phyloP scores from a whole-genome alignment of 768 basidiomycete species.

The Chalciporus sphaerocephalus region DNA sequence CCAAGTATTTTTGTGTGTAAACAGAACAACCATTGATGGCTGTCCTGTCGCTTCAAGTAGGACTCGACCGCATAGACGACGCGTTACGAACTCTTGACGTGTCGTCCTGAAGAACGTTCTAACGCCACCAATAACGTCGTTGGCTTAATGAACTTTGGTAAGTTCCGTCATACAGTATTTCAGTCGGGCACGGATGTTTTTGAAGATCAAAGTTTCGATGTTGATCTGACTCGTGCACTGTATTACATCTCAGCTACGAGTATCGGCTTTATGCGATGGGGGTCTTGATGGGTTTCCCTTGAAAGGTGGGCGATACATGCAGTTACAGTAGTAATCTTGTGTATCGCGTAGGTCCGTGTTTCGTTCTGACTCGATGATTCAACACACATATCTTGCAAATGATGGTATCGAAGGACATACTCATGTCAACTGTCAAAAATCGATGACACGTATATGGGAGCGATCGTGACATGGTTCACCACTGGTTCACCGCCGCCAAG shows the following conservation, averaged over 20 bases:
- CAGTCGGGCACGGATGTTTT: background rate
- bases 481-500: no score
- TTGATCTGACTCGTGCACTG: no score
- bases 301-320: no score
- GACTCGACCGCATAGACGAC: constrained; percentile 46
- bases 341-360: background rate
- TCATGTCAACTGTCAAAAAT: background rate
- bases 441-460: no score
- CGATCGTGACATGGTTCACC: no score
- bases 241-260: no score
- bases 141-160: constrained; percentile 13
- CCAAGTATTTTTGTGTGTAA: constrained; percentile 2
- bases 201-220: constrained; percentile 6
- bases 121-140: background rate
- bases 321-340: no score
- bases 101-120: background rate
- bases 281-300: no score
- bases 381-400: no score
- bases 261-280: no score
- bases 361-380: no score
- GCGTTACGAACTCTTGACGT: constrained; percentile 28
- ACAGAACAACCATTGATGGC: constrained; percentile 28
- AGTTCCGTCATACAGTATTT: background rate
- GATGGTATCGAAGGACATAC: background rate
- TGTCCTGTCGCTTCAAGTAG: constrained; percentile 40